Evolutionary conservation across 2,329 filamentous ascomycete genomes (phyloP), one percentile per base, ranked within the genome.

Genomic region (Hypoxylon rubiginosum): DNA sequence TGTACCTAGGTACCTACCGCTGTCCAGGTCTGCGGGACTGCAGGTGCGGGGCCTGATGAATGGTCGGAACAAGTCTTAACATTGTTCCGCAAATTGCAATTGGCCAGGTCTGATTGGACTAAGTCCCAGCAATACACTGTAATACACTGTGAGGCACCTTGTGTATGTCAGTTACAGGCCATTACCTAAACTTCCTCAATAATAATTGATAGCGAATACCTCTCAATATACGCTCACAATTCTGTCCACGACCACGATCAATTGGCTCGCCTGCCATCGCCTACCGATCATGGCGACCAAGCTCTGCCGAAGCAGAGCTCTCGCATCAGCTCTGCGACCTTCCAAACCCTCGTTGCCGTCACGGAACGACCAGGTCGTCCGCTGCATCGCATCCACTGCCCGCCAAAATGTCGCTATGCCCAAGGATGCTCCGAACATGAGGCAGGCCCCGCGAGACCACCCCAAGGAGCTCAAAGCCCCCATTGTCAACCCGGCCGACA

Each of bases 401-500:
- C 75, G 74, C 66, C 76, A 81, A 67, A 80, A 82, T 75, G 86
- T 90, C 77, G 83, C 83, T 72, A 79, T 88, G 70, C 85, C 87
- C 71, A 87, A 88, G 78, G 86, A 91, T 64, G 81, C 83, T 49
- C 83, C 86, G 64, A 92, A 94, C 82, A 83, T 91, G 84, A 87
- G 92, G 77, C 83, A 87, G 71, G 89, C 90, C 52, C 85, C 85
- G 61, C 85, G 88, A 72, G 82, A 84, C 68, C 81, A 82, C 45
- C 74, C 84, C 65, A 89, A 88, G 73, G 85, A 88, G 72, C 88
- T 97, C 70, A 89, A 92, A 77, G 91, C 85, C 21, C 92, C 94
- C 63, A 83, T 97, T 74, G 87, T 97, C 76, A 97, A 98, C 82
- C 94, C 95, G 36, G 88, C 92, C 80, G 96, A 98, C 86, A 97